phyloP scores from a whole-genome alignment of 108 stramenopile genomes.

The Skeletonema marinoi region DNA sequence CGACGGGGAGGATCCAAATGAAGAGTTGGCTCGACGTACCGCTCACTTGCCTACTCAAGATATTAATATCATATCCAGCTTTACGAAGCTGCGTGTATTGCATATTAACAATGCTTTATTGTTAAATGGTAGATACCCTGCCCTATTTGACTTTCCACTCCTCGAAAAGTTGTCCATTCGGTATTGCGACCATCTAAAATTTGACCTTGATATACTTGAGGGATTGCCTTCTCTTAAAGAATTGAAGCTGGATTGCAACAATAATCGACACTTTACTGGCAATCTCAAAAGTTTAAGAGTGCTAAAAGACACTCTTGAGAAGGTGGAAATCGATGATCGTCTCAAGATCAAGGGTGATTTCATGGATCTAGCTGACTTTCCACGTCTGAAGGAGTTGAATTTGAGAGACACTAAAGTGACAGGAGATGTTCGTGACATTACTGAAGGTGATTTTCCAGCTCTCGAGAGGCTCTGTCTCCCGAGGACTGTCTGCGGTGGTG shows the following conservation, averaged over 20 bases:
- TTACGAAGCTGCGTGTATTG: neutral
- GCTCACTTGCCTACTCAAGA: neutral
- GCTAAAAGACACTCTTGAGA: neutral
- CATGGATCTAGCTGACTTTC: constrained; percentile 10
- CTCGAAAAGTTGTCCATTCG: too few species aligned
- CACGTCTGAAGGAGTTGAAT: constrained; percentile 11
- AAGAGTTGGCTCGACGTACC: neutral
- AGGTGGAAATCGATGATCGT: too few species aligned
- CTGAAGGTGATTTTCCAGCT: neutral
- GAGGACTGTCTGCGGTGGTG: neutral
- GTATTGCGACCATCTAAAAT: too few species aligned
- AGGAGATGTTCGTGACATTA: neutral
- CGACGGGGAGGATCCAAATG: too few species aligned
- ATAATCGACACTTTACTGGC: too few species aligned
- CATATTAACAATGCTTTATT: too few species aligned
- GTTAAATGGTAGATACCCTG: neutral
- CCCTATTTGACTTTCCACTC: neutral
- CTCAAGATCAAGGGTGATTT: neutral
- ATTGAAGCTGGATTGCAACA: neutral
- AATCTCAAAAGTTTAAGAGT: neutral
- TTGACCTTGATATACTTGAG: too few species aligned
- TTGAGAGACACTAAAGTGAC: neutral
- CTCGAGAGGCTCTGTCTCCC: neutral
- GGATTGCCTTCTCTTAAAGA: too few species aligned
- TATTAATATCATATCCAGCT: neutral